These are phyloP conservation scores for Quercus mongolica DNA, from an alignment of 306 rosid species.

Conservation along the genomic window DNA sequence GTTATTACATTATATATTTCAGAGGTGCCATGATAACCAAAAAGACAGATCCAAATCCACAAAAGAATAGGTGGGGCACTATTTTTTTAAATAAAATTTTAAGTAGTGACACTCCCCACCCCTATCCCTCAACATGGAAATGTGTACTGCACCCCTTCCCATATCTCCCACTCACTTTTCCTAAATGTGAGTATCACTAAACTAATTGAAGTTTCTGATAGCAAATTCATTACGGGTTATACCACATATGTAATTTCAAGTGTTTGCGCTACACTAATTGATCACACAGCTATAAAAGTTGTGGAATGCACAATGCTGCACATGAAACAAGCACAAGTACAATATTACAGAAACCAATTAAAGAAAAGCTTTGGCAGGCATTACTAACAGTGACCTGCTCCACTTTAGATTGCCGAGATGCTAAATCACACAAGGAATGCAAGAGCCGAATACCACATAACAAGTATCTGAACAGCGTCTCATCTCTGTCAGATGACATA, in stretches of 20 bases:
- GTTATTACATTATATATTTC: neutral
- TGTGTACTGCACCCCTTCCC: neutral
- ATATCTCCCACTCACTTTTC: neutral
- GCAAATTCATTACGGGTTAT: neutral
- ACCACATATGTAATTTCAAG: conserved; percentile 7
- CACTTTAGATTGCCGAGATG: conserved; percentile 72
- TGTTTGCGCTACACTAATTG: neutral
- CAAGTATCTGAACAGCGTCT: conserved; percentile 56
- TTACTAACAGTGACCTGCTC: conserved; percentile 65
- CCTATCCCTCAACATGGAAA: neutral
- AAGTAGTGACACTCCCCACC: neutral
- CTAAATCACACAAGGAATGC: conserved; percentile 88
- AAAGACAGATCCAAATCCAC: neutral
- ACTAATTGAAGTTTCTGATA: neutral
- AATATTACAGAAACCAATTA: conserved; percentile 2
- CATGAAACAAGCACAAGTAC: conserved; percentile 11
- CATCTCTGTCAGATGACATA: conserved; percentile 57
- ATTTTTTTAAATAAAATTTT: neutral
- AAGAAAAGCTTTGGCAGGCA: conserved; percentile 11
- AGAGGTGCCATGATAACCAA: neutral
- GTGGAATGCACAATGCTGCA: neutral
- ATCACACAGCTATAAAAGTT: neutral
- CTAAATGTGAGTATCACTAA: neutral
- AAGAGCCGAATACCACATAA: conserved; percentile 74
- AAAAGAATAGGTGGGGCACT: neutral